phyloP scores from a whole-genome alignment of 805 yeast genomes.

The Suhomyces prunicola region DNA sequence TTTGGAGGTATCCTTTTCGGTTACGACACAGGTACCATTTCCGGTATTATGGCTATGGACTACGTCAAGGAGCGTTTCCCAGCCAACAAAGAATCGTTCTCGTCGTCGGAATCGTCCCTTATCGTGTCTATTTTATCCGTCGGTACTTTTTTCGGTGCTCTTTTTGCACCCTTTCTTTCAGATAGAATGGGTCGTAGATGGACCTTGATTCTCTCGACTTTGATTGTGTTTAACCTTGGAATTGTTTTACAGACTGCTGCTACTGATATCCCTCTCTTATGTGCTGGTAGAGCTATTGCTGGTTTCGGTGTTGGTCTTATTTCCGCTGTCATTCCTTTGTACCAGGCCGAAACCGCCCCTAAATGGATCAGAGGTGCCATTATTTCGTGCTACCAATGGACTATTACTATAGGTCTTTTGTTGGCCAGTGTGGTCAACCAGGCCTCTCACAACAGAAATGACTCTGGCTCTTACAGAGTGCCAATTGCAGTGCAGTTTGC shows the following conservation, averaged over 20 bases:
- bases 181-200: constrained; percentile 40
- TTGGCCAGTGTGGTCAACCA: constrained; percentile 38
- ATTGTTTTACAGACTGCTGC: constrained; percentile 38
- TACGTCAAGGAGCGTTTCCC: constrained; percentile 30
- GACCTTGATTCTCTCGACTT: constrained; percentile 32
- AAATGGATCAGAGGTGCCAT: constrained; percentile 45
- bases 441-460: constrained; percentile 30
- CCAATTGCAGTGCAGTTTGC: constrained; percentile 39
- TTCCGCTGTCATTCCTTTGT: constrained; percentile 39
- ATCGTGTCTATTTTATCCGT: constrained; percentile 35
- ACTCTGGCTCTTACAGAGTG: constrained; percentile 40
- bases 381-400: constrained; percentile 39
- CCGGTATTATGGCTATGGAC: constrained; percentile 41
- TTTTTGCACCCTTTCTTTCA: constrained; percentile 34
- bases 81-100: constrained; percentile 9
- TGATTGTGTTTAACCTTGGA: constrained; percentile 36
- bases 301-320: constrained; percentile 43
- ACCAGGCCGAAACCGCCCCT: constrained; percentile 41
- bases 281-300: constrained; percentile 39
- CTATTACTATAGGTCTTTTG: constrained; percentile 38
- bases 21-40: constrained; percentile 42
- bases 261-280: constrained; percentile 31
- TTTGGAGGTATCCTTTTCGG: constrained; percentile 43
- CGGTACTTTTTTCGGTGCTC: constrained; percentile 42
- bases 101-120: constrained; percentile 21